Base-by-base conservation (phyloP, 352 stramenopile species). In the Blastocystis sp. region DNA sequence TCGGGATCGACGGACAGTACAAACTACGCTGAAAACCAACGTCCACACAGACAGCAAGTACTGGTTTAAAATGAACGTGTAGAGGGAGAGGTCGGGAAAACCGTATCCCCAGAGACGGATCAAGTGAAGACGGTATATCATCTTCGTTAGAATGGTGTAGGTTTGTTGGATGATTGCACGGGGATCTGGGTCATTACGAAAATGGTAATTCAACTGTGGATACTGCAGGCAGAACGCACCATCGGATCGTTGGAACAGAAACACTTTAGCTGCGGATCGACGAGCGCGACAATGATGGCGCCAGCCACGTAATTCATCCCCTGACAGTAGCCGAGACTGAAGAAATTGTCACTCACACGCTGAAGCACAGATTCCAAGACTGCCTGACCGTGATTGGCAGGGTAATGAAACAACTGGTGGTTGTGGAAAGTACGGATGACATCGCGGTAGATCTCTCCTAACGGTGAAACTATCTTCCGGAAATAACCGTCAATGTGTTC, bases 241-340 rank as follows among this genome's bases (percentile, higher is more conserved):
- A 48, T 51, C n/a, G 36, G n/a, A n/a, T 59, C 11, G 18, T 79
- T 44, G 14, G 24, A 48, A 32, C 38, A 79, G 24, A 38, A 79
- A 8, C 29, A 27, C 16, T 65, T 63, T 32, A 57, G 40, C 27
- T 64, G 21, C 14, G 69, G 69, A 63, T 79, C 69, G 32, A 63
- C 27, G 8, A 40, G 46, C 14, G 69, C 49, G 24, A 79, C 36
- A 16, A 79, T 57, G 16, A 79, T 63, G 14, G 69, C 42, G 7
- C 69, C 69, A 14, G 38, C 69, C 3, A 79, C 69, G 40, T 44
- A 64, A 44, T 79, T 79, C 69, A 79, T 79, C n/a, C 69, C 69
- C 18, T 79, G 69, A 59, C 69, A 79, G 36, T 79, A 79, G 49
- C 69, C 69, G 3, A 79, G 69, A 64, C 53, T 29, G 4, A 54